Percentiles rank a stretch among this genome's conserved stretches.
Evolutionary conservation across 306 rosid species (phyloP).

Genomic region (Cucumis sativus): Cucumber_9930_V3 NC_026657.2:33156501-33157000

Average conservation of each 20-base stretch:
- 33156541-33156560: background rate
- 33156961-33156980: background rate
- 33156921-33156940: background rate
- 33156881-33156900: background rate
- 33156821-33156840: slow-evolving; percentile 25
- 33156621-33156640: slow-evolving; percentile 93
- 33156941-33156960: background rate
- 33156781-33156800: slow-evolving; percentile 52
- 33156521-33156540: background rate
- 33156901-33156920: background rate
- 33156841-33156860: background rate
- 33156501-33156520: background rate
- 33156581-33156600: slow-evolving; percentile 39
- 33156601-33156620: slow-evolving; percentile 83
- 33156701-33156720: slow-evolving; percentile 86
- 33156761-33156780: slow-evolving; percentile 48
- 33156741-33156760: slow-evolving; percentile 53
- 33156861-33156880: background rate
- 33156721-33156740: slow-evolving; percentile 91
- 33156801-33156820: slow-evolving; percentile 57
- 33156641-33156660: slow-evolving; percentile 78
- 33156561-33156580: background rate
- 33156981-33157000: background rate
- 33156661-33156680: slow-evolving; percentile 74
- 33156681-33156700: slow-evolving; percentile 61